Base-by-base conservation (phyloP, 2,329 filamentous ascomycete species). In the Ophiosphaerella herpotricha region DNA sequence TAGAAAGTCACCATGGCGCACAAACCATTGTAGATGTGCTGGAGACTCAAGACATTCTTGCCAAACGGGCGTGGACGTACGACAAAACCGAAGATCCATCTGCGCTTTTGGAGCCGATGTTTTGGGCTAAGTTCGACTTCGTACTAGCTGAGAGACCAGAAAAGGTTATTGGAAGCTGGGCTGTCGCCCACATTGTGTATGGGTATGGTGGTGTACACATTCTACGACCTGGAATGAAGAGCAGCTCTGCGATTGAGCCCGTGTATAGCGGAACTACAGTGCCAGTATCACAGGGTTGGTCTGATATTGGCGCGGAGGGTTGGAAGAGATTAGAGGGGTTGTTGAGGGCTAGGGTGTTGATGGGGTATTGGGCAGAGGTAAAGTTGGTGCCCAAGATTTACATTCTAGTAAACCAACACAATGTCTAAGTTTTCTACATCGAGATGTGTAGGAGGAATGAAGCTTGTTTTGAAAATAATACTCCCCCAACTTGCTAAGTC, bases 121-220 rank as follows among this genome's bases (percentile, higher is more conserved):
- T 86, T 64, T 87, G 84, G 84, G 67, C 74, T 1, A 67, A 73
- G 5, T 84, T 86, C 51, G 81, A 86, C 57, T 86, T 84, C 56
- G 79, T 79, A 2, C 68, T 86, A 21, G 75, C 80, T 1, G 84
- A 86, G 66, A 69, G 73, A 48, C 74, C 80, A 8, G 67, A 77
- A 55, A 67, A 72, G 53, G 60, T 76, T 24, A 80, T 82, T 39
- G 78, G 76, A 0, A 72, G 66, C 4, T 87, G 84, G 84, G 73
- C 79, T 38, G 74, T 79, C 7, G 63, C 81, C 2, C 75, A 78
- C 31, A 75, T 75, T 2, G 72, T 85, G 2, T 71, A 78, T 46
- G 80, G 77, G 0, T 84, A 82, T 58, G 76, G 75, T 5, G 81
- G 82, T 0, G 57, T 85, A 26, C 70, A 67, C 7, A 33, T 83